Evolutionary conservation across 352 stramenopile species (phyloP).

Genomic region (Pythium coloratum): DNA sequence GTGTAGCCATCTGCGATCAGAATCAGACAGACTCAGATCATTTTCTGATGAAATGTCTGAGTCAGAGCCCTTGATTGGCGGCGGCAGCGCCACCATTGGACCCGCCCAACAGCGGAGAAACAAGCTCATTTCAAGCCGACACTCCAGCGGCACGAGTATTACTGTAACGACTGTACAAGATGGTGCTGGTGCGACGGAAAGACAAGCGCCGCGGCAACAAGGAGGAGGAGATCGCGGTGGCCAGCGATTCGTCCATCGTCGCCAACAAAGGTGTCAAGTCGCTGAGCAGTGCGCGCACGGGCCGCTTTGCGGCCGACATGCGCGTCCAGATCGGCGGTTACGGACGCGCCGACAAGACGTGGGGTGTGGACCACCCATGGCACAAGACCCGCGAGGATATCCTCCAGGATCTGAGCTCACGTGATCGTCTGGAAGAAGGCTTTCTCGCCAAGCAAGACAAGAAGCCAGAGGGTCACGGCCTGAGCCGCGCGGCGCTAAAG

Average conservation of each 20-base stretch:
- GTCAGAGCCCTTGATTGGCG: background rate
- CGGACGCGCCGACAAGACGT: slow-evolving; percentile 75
- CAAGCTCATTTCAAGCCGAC: background rate
- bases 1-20: background rate
- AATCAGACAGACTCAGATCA: background rate
- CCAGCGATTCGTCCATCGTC: slow-evolving; percentile 62
- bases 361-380: slow-evolving; percentile 78
- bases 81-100: background rate
- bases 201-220: slow-evolving; percentile 75
- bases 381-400: slow-evolving; percentile 62
- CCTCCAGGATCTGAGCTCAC: slow-evolving; percentile 44
- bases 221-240: slow-evolving; percentile 54
- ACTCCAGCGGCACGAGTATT: background rate
- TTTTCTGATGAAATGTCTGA: background rate
- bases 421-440: slow-evolving; percentile 71
- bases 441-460: slow-evolving; percentile 38
- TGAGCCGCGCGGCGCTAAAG: slow-evolving; percentile 77
- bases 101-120: background rate
- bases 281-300: slow-evolving; percentile 45
- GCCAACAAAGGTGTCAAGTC: slow-evolving; percentile 70
- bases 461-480: slow-evolving; percentile 40
- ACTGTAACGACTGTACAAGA: slow-evolving; percentile 22
- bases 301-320: slow-evolving; percentile 81
- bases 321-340: slow-evolving; percentile 70
- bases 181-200: slow-evolving; percentile 71